Evolutionary conservation across 345 rosid genomes (phyloP).

Genomic region (Citrus sp.): DNA sequence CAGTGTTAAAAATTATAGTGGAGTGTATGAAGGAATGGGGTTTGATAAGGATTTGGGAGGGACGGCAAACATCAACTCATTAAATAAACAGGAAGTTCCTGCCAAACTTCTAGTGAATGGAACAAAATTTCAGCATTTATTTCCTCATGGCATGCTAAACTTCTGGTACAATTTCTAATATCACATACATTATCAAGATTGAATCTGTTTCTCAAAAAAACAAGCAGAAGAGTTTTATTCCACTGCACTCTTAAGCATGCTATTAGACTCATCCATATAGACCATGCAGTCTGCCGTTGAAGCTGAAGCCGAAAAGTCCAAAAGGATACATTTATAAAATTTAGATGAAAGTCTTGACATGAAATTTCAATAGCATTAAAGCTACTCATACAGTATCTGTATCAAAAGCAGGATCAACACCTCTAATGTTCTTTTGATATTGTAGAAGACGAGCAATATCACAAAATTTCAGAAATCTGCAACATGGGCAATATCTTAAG

Average conservation of each 20-base stretch:
- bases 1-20: no score
- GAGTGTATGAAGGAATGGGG: no score
- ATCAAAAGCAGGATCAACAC: conserved; percentile 4
- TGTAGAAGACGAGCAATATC: conserved; percentile 24
- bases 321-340: background rate
- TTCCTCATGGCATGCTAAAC: background rate
- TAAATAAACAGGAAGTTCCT: background rate
- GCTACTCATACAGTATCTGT: conserved; percentile 8
- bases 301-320: background rate
- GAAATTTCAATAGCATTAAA: background rate
- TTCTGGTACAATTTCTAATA: background rate
- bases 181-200: background rate
- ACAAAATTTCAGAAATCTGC: conserved; percentile 90
- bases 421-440: background rate
- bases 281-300: background rate
- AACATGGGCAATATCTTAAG: conserved; percentile 12
- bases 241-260: background rate
- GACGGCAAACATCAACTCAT: background rate
- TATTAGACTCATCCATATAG: background rate
- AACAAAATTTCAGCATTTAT: background rate
- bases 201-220: background rate
- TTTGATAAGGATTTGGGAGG: no score
- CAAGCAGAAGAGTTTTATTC: background rate
- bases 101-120: no score
- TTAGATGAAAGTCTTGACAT: background rate